phyloP scores from a whole-genome alignment of 768 basidiomycete species.

The Hygrophorus pudorinus region DNA sequence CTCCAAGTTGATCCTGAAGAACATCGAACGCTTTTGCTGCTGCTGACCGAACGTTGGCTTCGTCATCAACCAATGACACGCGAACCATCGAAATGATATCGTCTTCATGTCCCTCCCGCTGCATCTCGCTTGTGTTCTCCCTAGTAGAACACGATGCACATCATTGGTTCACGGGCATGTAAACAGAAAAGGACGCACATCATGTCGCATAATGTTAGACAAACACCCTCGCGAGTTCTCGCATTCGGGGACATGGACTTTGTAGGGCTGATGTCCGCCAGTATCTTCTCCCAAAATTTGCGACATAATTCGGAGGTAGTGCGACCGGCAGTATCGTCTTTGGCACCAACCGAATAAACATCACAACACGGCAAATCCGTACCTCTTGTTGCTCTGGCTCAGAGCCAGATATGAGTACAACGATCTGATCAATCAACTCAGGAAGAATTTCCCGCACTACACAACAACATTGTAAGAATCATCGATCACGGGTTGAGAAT shows the following conservation, averaged over 20 bases:
- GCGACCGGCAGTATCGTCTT: constrained; percentile 57
- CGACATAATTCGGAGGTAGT: constrained; percentile 85
- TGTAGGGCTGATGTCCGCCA: constrained; percentile 69
- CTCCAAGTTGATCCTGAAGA: constrained; percentile 86
- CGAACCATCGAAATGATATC: constrained; percentile 83
- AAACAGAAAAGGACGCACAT: constrained; percentile 42
- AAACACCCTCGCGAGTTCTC: constrained; percentile 74
- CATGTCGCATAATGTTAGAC: constrained; percentile 77
- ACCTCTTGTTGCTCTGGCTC: constrained; percentile 91
- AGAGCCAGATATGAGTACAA: constrained; percentile 67
- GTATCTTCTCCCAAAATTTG: constrained; percentile 89
- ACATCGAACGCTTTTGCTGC: constrained; percentile 85
- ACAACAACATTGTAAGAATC: constrained; percentile 3
- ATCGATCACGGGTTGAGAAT: constrained; percentile 4
- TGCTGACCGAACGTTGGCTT: constrained; percentile 75
- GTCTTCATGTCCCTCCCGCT: constrained; percentile 82
- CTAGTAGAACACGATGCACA: constrained; percentile 27
- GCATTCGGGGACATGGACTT: constrained; percentile 53
- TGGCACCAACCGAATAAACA: background rate
- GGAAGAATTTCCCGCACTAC: constrained; percentile 85
- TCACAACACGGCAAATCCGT: no score
- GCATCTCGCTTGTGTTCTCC: constrained; percentile 73
- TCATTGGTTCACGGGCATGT: background rate
- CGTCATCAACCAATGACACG: constrained; percentile 78
- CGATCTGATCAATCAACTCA: constrained; percentile 68